These are phyloP conservation scores for Fusarium sp. DNA, from an alignment of 2,329 filamentous ascomycete genomes.

Conservation along the genomic window DNA sequence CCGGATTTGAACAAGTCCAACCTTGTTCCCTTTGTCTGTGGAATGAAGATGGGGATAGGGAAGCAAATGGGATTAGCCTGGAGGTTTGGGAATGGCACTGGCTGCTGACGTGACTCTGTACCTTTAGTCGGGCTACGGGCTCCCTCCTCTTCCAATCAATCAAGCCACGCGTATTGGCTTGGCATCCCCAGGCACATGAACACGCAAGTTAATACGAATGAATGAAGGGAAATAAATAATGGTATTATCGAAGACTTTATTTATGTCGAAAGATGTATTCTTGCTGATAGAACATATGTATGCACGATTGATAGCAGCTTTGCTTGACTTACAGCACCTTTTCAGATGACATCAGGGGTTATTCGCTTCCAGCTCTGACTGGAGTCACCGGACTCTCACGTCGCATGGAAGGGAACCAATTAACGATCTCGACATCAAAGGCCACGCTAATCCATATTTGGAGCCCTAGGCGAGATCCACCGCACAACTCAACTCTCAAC, in stretches of 20 bases:
- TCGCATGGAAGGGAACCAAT: neutral
- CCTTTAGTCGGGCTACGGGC: slow-evolving; percentile 26
- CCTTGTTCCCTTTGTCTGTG: slow-evolving; percentile 35
- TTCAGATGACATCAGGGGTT: slow-evolving; percentile 23
- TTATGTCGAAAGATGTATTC: neutral
- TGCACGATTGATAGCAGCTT: neutral
- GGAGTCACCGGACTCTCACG: slow-evolving; percentile 8
- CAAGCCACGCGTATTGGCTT: slow-evolving; percentile 33
- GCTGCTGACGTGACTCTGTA: slow-evolving; percentile 41
- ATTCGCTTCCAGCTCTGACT: slow-evolving; percentile 15
- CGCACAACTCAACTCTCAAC: slow-evolving; percentile 40
- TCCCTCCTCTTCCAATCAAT: slow-evolving; percentile 35
- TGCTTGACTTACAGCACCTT: neutral
- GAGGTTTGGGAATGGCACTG: neutral
- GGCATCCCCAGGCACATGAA: slow-evolving; percentile 29
- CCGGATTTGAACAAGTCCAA: slow-evolving; percentile 36
- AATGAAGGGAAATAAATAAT: neutral
- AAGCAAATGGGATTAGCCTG: neutral
- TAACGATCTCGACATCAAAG: neutral
- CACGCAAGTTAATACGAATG: slow-evolving; percentile 3
- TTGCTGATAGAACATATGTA: neutral
- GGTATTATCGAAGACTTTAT: neutral
- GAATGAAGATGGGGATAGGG: slow-evolving; percentile 14
- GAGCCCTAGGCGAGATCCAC: slow-evolving; percentile 55
- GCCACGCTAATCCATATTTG: slow-evolving; percentile 45